Evolutionary conservation across 108 stramenopile species (phyloP).

Genomic region (Aurantiochytrium sp.): DNA sequence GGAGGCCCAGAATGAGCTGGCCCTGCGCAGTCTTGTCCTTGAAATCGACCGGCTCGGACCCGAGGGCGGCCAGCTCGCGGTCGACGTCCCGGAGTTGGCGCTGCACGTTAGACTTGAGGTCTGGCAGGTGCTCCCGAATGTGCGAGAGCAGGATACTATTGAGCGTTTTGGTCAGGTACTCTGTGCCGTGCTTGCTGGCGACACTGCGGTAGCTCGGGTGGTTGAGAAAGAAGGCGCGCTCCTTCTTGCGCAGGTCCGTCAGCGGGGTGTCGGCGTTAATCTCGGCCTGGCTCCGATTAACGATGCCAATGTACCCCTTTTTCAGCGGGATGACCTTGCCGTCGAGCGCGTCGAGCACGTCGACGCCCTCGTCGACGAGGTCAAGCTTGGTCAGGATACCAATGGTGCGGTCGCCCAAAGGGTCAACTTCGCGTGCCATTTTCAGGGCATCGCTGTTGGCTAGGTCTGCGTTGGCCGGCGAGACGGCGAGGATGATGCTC

Average conservation of each 20-base stretch:
- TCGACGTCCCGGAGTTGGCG: constrained; percentile 81
- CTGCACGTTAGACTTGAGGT: constrained; percentile 81
- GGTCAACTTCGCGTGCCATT: constrained; percentile 84
- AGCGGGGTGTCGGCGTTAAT: constrained; percentile 80
- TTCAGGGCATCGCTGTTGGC: constrained; percentile 94
- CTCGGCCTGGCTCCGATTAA: constrained; percentile 93
- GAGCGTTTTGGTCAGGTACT: constrained; percentile 37
- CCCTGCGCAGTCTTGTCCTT: constrained; percentile 38
- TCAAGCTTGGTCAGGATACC: constrained; percentile 97
- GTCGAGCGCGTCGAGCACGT: constrained; percentile 74
- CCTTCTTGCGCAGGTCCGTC: constrained; percentile 71
- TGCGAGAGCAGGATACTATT: constrained; percentile 92
- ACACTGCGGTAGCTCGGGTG: constrained; percentile 76
- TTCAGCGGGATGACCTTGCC: constrained; percentile 85
- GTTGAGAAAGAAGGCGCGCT: constrained; percentile 78
- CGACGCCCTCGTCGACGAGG: constrained; percentile 97
- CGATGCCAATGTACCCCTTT: constrained; percentile 87
- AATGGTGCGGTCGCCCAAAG: constrained; percentile 84
- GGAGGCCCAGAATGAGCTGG: constrained; percentile 71
- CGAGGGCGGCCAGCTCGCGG: constrained; percentile 76
- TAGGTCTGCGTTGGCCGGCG: constrained; percentile 89
- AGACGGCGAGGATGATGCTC: constrained; percentile 92
- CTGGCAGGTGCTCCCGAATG: constrained; percentile 92
- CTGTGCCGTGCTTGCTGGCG: neutral
- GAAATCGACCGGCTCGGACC: constrained; percentile 52